A percentile compares a stretch with the other conserved stretches of the same genome.
These are phyloP conservation scores for Dipodascus geniculatus DNA, from an alignment of 805 yeast genomes.

Conservation along the genomic window DNA sequence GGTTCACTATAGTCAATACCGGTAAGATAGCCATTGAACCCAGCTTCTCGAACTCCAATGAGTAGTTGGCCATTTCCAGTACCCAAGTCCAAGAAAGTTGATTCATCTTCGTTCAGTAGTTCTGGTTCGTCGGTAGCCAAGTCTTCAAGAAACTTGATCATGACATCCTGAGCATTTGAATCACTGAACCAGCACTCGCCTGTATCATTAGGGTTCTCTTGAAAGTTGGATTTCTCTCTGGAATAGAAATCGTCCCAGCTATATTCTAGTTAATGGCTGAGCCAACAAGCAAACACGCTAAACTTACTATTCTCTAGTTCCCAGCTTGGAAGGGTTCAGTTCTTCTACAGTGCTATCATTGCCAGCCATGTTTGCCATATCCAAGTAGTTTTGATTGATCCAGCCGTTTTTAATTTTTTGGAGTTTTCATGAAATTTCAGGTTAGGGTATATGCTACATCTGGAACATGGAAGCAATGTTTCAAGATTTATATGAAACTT, in stretches of 20 bases:
- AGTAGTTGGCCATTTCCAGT: constrained; percentile 93
- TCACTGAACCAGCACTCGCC: constrained; percentile 98
- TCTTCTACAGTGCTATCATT: constrained; percentile 16
- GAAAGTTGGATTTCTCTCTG: constrained; percentile 59
- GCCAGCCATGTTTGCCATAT: not conserved
- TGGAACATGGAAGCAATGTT: too few species aligned
- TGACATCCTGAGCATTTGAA: constrained; percentile 79
- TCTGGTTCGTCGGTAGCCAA: constrained; percentile 22
- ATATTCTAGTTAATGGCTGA: constrained; percentile 14
- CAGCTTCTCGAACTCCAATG: constrained; percentile 56
- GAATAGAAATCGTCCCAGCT: constrained; percentile 80
- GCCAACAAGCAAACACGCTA: not conserved
- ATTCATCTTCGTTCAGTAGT: constrained; percentile 17
- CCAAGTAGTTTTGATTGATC: not conserved
- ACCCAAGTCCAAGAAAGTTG: constrained; percentile 67
- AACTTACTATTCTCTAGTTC: constrained; percentile 55
- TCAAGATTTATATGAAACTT: too few species aligned
- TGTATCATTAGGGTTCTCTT: constrained; percentile 64
- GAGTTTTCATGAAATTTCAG: not conserved
- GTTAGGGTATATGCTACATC: not conserved
- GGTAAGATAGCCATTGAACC: constrained; percentile 41
- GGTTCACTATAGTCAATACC: constrained; percentile 84
- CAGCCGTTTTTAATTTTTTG: too few species aligned
- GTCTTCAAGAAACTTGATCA: constrained; percentile 58
- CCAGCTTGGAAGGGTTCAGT: constrained; percentile 68